A percentile compares a stretch with the other conserved stretches of the same genome.
phyloP scores from a whole-genome alignment of 176 grass and related monocot species.

The Bolboschoenus planiculmis region DNA sequence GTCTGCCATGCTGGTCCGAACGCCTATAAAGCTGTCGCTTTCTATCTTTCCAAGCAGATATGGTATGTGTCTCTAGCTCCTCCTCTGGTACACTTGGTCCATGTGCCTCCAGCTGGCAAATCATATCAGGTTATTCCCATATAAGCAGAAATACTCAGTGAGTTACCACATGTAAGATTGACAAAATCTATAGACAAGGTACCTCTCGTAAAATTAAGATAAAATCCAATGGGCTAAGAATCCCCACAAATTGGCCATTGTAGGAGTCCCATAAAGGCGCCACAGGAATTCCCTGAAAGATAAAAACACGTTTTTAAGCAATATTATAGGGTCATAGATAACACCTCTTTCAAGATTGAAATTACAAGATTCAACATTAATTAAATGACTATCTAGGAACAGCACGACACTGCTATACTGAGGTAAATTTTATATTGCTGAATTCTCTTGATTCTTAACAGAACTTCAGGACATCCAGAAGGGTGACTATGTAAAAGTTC shows the following conservation, averaged over 20 bases:
- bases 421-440: neutral
- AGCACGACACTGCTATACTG: neutral
- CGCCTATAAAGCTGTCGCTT: slow-evolving; percentile 68
- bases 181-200: slow-evolving; percentile 21
- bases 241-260: slow-evolving; percentile 82
- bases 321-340: neutral
- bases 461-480: neutral
- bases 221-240: slow-evolving; percentile 88
- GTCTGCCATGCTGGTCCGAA: slow-evolving; percentile 43
- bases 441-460: neutral
- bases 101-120: slow-evolving; percentile 82
- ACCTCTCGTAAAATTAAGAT: slow-evolving; percentile 97
- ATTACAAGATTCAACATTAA: neutral
- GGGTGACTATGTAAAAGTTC: slow-evolving; percentile 4
- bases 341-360: neutral
- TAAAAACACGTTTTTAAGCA: neutral
- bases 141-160: neutral
- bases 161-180: slow-evolving; percentile 11
- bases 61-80: slow-evolving; percentile 94
- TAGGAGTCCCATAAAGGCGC: slow-evolving; percentile 91
- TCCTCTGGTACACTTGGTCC: slow-evolving; percentile 89
- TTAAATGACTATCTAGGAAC: neutral
- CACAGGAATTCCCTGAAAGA: slow-evolving; percentile 81
- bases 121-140: slow-evolving; percentile 26
- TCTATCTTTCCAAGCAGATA: slow-evolving; percentile 95